phyloP scores from a whole-genome alignment of 139 green algal genomes.

The Volvox reticuliferus region DNA sequence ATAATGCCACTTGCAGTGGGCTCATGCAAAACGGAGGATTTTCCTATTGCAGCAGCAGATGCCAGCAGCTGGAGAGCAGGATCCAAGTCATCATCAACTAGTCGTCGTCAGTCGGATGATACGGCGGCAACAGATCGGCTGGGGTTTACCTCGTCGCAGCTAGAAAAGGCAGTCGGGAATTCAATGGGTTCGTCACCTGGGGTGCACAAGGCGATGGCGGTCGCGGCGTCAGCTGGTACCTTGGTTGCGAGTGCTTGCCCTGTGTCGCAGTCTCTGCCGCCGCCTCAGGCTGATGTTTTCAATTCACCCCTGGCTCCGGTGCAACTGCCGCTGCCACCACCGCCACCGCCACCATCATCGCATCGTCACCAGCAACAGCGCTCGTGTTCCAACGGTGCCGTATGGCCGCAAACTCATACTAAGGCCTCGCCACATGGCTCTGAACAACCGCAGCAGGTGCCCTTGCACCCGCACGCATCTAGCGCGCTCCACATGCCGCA shows the following conservation, averaged over 20 bases:
- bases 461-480: not conserved
- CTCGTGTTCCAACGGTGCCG: not conserved
- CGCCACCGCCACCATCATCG: not conserved
- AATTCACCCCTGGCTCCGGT: not conserved
- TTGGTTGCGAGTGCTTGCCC: too few relatives aligned
- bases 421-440: not conserved
- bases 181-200: too few relatives aligned
- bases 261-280: too few relatives aligned
- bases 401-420: not conserved
- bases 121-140: too few relatives aligned
- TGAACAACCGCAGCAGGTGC: not conserved
- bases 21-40: not conserved
- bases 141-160: too few relatives aligned
- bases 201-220: too few relatives aligned
- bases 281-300: not conserved
- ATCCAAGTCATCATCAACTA: not conserved
- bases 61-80: not conserved
- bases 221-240: too few relatives aligned
- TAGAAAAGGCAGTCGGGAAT: too few relatives aligned
- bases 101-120: not conserved
- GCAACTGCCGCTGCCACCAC: not conserved
- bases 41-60: not conserved
- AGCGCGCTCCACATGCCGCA: not conserved
- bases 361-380: not conserved
- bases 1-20: not conserved